These are phyloP conservation scores for Globisporangium cederbergense DNA, from an alignment of 352 stramenopile genomes.

Conservation along the genomic window DNA sequence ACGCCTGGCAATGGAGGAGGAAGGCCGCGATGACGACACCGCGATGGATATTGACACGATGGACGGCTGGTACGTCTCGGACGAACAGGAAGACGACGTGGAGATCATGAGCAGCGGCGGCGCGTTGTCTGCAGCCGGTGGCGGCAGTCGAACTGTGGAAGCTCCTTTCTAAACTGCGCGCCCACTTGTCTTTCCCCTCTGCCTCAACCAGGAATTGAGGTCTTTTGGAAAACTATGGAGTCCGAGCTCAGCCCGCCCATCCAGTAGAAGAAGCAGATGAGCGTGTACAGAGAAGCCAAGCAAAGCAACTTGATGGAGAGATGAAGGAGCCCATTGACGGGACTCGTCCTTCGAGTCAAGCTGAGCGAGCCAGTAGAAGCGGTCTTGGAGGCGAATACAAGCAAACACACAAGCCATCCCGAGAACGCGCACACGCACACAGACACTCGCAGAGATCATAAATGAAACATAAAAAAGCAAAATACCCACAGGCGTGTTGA, in stretches of 20 bases:
- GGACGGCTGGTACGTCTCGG: slow-evolving; percentile 86
- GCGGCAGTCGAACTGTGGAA: slow-evolving; percentile 60
- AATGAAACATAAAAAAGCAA: slow-evolving; percentile 1
- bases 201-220: slow-evolving; percentile 1
- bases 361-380: not conserved
- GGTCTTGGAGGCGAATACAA: not conserved
- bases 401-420: not conserved
- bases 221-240: no score
- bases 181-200: not conserved
- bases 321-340: not conserved
- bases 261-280: not conserved
- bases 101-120: slow-evolving; percentile 38
- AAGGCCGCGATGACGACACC: slow-evolving; percentile 88
- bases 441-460: not conserved
- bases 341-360: not conserved
- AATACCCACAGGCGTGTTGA: not conserved
- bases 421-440: not conserved
- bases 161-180: slow-evolving; percentile 46
- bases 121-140: slow-evolving; percentile 10
- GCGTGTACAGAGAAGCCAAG: not conserved
- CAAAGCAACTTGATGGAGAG: slow-evolving; percentile 3
- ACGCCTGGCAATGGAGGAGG: slow-evolving; percentile 95
- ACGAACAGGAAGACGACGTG: slow-evolving; percentile 71
- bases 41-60: slow-evolving; percentile 89
- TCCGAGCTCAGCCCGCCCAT: no score